phyloP scores from a whole-genome alignment of 208 protist species.

The Herpetomonas samuelpessoai region DNA sequence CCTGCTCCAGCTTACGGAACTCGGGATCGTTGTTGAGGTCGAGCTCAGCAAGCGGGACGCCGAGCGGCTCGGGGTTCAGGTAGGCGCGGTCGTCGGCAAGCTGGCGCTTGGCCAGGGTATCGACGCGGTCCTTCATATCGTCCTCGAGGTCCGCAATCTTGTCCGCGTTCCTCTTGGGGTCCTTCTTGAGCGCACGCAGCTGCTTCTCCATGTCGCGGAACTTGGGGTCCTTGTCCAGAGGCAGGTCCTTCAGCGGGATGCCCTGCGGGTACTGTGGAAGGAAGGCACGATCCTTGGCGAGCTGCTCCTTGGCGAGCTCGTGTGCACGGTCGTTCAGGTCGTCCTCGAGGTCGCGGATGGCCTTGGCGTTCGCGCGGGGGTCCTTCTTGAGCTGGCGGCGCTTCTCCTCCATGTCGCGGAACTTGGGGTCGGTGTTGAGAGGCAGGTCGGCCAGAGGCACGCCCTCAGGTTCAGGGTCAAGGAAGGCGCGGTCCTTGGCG shows the following conservation, averaged over 20 bases:
- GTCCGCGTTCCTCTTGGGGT: conserved; percentile 36
- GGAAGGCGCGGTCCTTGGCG: conserved; percentile 43
- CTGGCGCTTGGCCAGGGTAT: conserved; percentile 47
- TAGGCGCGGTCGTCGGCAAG: conserved; percentile 50
- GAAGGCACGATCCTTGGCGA: conserved; percentile 49
- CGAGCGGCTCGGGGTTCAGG: conserved; percentile 68
- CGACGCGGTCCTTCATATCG: conserved; percentile 48
- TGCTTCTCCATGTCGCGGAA: conserved; percentile 56
- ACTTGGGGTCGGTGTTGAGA: conserved; percentile 56
- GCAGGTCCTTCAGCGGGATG: conserved; percentile 49
- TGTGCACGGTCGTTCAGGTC: conserved; percentile 50
- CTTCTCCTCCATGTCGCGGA: conserved; percentile 57
- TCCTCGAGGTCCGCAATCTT: conserved; percentile 46
- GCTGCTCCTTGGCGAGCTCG: conserved; percentile 53
- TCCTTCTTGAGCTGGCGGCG: conserved; percentile 55
- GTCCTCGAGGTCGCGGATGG: conserved; percentile 55
- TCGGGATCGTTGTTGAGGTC: conserved; percentile 54
- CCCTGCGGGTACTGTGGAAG: conserved; percentile 54
- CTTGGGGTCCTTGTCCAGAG: conserved; percentile 48
- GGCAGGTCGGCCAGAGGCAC: conserved; percentile 54
- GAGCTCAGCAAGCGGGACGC: conserved; percentile 60
- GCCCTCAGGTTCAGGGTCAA: conserved; percentile 49
- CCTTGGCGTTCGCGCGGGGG: conserved; percentile 31
- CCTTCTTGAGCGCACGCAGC: conserved; percentile 42
- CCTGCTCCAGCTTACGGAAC: conserved; percentile 50